Percentiles rank a stretch among this genome's conserved stretches.
Conservation (phyloP, 2,329 filamentous ascomycete genomes). For the Talaromyces sp. region DNA sequence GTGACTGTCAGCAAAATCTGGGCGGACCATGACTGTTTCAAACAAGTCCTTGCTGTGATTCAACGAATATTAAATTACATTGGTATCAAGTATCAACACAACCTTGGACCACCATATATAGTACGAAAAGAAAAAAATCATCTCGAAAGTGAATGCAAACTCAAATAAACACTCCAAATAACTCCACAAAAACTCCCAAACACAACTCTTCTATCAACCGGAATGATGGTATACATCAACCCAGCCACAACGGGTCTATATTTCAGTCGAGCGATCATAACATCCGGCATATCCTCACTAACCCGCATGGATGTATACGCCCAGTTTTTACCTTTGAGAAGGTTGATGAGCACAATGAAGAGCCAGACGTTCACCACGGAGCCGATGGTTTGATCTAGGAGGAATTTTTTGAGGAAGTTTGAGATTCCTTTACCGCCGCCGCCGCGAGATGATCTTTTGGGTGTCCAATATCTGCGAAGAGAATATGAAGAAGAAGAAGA, state of each 20-base stretch:
- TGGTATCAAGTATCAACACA: no score
- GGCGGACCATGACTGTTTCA: background rate
- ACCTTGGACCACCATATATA: no score
- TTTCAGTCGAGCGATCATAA: constrained; percentile 65
- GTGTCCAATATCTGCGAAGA: background rate
- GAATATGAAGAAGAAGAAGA: background rate
- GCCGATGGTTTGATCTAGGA: constrained; percentile 54
- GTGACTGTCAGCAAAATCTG: background rate
- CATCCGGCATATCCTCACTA: constrained; percentile 19
- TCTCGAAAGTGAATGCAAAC: constrained; percentile 45
- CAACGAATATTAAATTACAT: no score
- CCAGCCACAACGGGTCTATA: constrained; percentile 68
- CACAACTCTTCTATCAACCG: constrained; percentile 64
- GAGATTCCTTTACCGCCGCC: constrained; percentile 34
- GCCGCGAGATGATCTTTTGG: background rate
- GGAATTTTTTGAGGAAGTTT: constrained; percentile 49
- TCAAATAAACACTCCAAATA: constrained; percentile 70
- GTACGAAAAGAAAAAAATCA: background rate
- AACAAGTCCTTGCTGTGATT: background rate
- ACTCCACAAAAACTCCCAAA: constrained; percentile 68
- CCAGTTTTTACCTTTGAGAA: constrained; percentile 30
- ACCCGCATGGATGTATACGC: constrained; percentile 4
- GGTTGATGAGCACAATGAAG: constrained; percentile 53
- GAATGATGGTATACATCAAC: constrained; percentile 65
- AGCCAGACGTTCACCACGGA: constrained; percentile 53